Percentiles rank a stretch among this genome's conserved stretches.
Conservation (phyloP, 371 early-diverging fungal species). For the Apophysomyces trapeziformis region DNA sequence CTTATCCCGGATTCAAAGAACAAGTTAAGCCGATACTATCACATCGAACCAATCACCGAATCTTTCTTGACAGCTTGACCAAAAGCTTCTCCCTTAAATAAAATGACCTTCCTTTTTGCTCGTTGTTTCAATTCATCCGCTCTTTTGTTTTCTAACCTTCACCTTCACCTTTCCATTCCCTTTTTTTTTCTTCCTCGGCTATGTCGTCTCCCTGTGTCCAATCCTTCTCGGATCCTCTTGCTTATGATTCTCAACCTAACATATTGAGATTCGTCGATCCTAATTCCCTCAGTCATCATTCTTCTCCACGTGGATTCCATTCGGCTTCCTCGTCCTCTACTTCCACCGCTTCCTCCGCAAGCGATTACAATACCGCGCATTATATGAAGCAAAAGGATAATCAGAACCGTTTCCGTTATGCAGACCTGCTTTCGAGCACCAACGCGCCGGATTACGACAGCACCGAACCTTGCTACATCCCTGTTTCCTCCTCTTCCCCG, state of each 20-base stretch:
- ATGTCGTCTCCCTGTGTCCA: constrained; percentile 37
- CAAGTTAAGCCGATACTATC: constrained; percentile 12
- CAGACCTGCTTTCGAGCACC: constrained; percentile 41
- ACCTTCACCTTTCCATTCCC: constrained; percentile 16
- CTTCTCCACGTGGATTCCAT: constrained; percentile 17
- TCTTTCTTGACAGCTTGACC: constrained; percentile 20
- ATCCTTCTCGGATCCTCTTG: constrained; percentile 19
- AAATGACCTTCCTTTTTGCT: constrained; percentile 12
- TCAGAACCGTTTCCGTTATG: constrained; percentile 43
- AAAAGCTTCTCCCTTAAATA: constrained; percentile 23
- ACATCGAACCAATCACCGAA: constrained; percentile 21
- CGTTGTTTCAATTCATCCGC: constrained; percentile 17
- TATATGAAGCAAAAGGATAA: constrained; percentile 13
- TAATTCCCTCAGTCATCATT: constrained; percentile 21
- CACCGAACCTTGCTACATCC: constrained; percentile 24
- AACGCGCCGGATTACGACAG: constrained; percentile 26
- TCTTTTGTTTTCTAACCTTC: constrained; percentile 16
- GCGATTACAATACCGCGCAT: background rate
- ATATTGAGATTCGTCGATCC: constrained; percentile 30
- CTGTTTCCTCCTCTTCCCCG: constrained; percentile 29
- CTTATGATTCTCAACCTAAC: constrained; percentile 20
- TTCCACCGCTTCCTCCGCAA: constrained; percentile 11
- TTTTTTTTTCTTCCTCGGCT: constrained; percentile 9
- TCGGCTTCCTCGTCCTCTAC: constrained; percentile 8
- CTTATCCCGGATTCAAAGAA: constrained; percentile 19